Conservation (phyloP, 2,329 filamentous ascomycete species). For the Aspergillus versicolor region DNA sequence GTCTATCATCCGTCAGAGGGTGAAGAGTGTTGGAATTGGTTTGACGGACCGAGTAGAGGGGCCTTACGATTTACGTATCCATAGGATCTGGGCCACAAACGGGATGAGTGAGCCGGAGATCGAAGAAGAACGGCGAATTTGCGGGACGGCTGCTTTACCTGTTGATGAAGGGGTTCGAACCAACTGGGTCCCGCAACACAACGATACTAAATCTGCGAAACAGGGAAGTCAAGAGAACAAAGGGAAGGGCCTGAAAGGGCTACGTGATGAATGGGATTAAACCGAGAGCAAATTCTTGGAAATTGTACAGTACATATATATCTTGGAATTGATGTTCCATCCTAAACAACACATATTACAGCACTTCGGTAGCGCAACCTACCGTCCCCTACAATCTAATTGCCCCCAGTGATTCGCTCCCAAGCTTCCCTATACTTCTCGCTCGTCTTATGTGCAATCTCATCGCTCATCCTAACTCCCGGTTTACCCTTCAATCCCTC, state of each 20-base stretch:
- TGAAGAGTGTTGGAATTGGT: slow-evolving; percentile 81
- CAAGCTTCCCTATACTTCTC: slow-evolving; percentile 76
- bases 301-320: slow-evolving; percentile 15
- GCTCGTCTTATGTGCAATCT: slow-evolving; percentile 67
- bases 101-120: slow-evolving; percentile 45
- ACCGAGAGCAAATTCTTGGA: not conserved
- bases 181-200: slow-evolving; percentile 23
- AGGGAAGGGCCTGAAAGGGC: slow-evolving; percentile 34
- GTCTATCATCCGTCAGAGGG: slow-evolving; percentile 81
- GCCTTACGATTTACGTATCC: slow-evolving; percentile 82
- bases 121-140: slow-evolving; percentile 42
- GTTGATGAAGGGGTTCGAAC: slow-evolving; percentile 36
- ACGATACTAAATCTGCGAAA: slow-evolving; percentile 5
- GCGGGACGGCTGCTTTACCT: slow-evolving; percentile 38
- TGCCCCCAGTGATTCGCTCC: slow-evolving; percentile 63
- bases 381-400: slow-evolving; percentile 27
- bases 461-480: slow-evolving; percentile 69
- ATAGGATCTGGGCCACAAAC: slow-evolving; percentile 90
- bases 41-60: slow-evolving; percentile 86
- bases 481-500: slow-evolving; percentile 74
- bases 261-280: slow-evolving; percentile 37
- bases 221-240: slow-evolving; percentile 21
- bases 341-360: not conserved
- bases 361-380: not conserved
- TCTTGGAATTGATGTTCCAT: not conserved